Percentiles rank a stretch among this genome's conserved stretches.
Conservation (phyloP, 176 grass and related monocot species). For the Raddia guianensis region DNA sequence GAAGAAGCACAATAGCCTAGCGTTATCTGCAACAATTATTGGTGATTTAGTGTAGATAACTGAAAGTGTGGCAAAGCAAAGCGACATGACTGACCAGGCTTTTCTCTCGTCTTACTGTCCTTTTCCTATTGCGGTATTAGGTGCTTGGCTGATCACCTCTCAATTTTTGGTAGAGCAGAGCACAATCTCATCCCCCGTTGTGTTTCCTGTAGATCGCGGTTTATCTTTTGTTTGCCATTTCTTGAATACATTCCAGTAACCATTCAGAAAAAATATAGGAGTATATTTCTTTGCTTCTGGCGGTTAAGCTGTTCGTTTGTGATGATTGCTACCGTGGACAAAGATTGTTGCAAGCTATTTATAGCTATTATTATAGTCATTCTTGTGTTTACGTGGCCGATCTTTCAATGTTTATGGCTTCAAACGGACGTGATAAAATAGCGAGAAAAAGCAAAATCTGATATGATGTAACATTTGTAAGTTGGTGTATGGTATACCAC, state of each 20-base stretch:
- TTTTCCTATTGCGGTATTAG: neutral
- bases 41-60: conserved; percentile 38
- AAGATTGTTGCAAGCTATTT: neutral
- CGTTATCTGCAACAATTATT: neutral
- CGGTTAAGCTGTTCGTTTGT: neutral
- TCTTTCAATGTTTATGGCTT: neutral
- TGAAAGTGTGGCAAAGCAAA: conserved; percentile 23
- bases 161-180: conserved; percentile 25
- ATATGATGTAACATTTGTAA: too few relatives aligned
- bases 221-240: neutral
- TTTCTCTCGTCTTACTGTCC: neutral
- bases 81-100: conserved; percentile 13
- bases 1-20: conserved; percentile 29
- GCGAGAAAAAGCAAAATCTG: too few relatives aligned
- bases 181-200: neutral
- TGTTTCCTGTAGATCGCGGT: neutral
- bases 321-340: neutral
- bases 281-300: neutral
- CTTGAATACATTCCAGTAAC: neutral
- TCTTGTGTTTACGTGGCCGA: neutral
- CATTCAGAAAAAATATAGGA: neutral
- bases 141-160: neutral
- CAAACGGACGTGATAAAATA: too few relatives aligned
- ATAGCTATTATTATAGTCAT: neutral
- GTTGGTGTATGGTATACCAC: too few relatives aligned